phyloP scores from a whole-genome alignment of 768 basidiomycete genomes.

The Russula olivacea region DNA sequence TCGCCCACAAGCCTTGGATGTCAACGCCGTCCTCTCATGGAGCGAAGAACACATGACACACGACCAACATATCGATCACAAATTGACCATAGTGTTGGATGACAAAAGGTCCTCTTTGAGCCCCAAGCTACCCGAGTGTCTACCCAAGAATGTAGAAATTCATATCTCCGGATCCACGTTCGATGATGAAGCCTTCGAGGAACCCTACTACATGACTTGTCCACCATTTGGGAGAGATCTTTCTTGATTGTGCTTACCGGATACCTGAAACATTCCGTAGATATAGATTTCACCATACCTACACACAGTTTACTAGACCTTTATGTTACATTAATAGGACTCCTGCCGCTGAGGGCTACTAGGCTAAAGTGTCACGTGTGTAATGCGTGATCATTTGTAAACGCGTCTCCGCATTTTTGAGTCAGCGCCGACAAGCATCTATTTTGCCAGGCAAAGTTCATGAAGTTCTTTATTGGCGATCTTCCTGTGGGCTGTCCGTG shows the following conservation, averaged over 20 bases:
- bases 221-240: constrained; percentile 23
- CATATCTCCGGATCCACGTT: not conserved
- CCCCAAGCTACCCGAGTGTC: not conserved
- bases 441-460: constrained; percentile 18
- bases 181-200: constrained; percentile 11
- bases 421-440: not conserved
- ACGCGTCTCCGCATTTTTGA: too few species aligned
- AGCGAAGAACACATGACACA: constrained; percentile 2
- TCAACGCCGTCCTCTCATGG: constrained; percentile 11
- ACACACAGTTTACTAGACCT: constrained; percentile 6
- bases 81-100: constrained; percentile 13
- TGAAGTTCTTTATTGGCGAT: constrained; percentile 37
- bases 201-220: constrained; percentile 23
- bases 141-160: constrained; percentile 18
- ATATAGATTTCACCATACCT: not conserved
- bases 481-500: constrained; percentile 38
- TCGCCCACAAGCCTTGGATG: constrained; percentile 16
- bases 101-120: not conserved
- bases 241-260: not conserved
- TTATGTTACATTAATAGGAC: constrained; percentile 6
- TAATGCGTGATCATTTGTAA: not conserved
- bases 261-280: not conserved
- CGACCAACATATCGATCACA: not conserved
- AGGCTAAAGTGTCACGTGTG: constrained; percentile 6
- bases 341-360: too few species aligned